Base-by-base conservation (phyloP, 768 basidiomycete species). In the Neoboletus brunneissimus region DNA sequence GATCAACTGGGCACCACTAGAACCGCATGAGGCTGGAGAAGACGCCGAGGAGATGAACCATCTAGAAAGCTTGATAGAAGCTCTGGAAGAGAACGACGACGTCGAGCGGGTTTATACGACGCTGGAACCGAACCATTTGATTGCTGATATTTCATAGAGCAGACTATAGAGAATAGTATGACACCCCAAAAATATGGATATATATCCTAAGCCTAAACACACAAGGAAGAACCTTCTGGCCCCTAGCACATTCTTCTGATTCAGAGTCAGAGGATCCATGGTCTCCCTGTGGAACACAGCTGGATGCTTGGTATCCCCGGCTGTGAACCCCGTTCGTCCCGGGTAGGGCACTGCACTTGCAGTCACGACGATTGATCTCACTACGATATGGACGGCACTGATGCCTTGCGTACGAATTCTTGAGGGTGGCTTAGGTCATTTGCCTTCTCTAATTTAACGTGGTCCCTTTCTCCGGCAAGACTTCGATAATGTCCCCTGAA, bases 71-170 rank as follows among this genome's bases (percentile, higher is more conserved):
- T 71, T 88, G 22, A 70, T 85, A 20, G 76, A 80, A 42, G 77
- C 75, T 5, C 67, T 88, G 48, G 83, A 85, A 67, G 80, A 73
- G 23, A 72, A 81, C 56, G 82, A 81, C 51, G 87, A 88, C 64
- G 80, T 80, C 13, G 70, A 81, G 54, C 77, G 77, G 54, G 81
- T 88, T 25, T 86, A 81, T 74, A 85, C 84, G 44, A 83, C 78
- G 25, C 56, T 78, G 51, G 79, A 79, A 41, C 56, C 60, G 27
- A 70, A 67, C 35, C 53, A 43, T 56, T 50, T 73, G 22, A 51
- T 71, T 32, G 67, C 59, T 53, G 61, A 61, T 58, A 43, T 46
- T 46, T 48, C 51, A 50, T 65, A 66, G 60, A 57, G 47, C 50
- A 62, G 15, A 29, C 45, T 60, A 49, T 22, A 51, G n/a, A 37